These are phyloP conservation scores for Suillus bovinus DNA, from an alignment of 768 basidiomycete genomes.

Conservation along the genomic window DNA sequence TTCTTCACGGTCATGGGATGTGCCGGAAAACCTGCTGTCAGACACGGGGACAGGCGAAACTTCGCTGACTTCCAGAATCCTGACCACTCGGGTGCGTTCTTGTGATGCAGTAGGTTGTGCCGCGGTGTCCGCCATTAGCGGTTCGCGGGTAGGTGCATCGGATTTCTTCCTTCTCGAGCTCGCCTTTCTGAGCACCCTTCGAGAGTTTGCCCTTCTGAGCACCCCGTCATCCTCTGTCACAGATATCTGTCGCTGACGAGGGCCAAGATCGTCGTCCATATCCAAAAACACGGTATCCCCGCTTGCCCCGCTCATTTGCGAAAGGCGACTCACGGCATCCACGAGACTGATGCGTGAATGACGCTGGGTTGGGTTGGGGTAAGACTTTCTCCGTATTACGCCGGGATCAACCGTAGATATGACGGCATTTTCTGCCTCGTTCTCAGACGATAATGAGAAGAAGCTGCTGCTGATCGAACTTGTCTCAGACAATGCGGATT, in stretches of 20 bases:
- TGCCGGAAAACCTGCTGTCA: not conserved
- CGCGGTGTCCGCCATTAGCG: not conserved
- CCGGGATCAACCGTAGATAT: not conserved
- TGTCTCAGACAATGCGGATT: conserved; percentile 25
- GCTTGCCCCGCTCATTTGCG: conserved; percentile 23
- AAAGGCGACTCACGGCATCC: conserved; percentile 28
- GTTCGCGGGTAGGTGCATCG: not conserved
- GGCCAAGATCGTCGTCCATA: not conserved
- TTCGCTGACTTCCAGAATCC: conserved; percentile 3
- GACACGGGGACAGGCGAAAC: not conserved
- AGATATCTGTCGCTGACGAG: not conserved
- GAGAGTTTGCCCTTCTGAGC: not conserved
- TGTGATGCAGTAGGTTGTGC: not conserved
- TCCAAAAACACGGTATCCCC: conserved; percentile 31
- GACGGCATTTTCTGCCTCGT: conserved; percentile 3
- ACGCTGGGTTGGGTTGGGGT: conserved; percentile 25
- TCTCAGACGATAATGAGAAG: conserved; percentile 24
- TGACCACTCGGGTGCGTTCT: conserved; percentile 3
- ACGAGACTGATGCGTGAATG: conserved; percentile 26
- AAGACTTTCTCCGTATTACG: conserved; percentile 22
- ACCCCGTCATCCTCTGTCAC: conserved; percentile 7
- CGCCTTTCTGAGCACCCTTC: conserved; percentile 1
- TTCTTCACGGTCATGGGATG: not conserved
- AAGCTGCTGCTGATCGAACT: conserved; percentile 29
- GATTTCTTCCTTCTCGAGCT: not conserved